Base-by-base conservation (phyloP, 2,329 filamentous ascomycete genomes). In the Colletotrichum kahawae region DNA sequence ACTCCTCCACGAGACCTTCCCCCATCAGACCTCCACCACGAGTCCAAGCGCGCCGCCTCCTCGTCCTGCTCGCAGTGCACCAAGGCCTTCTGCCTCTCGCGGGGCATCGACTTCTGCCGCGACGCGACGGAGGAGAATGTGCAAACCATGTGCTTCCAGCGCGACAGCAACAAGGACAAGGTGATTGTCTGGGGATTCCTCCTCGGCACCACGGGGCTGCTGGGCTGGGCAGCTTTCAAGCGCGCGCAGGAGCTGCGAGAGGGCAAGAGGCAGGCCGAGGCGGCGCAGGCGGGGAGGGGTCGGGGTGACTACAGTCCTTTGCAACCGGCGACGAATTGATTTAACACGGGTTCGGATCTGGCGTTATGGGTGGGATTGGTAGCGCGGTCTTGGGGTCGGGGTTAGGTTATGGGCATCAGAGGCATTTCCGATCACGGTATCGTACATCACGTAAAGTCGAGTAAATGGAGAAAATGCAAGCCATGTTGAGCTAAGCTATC, bases 131-230 rank as follows among this genome's bases (percentile, higher is more conserved):
- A 93, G 78, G 90, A 89, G 80, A 90, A 93, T 79, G 90, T 93
- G 24, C 84, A 90, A 56, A 92, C 92, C 33, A 86, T 88, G 80
- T 93, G 92, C 81, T 93, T 93, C 83, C 91, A 93, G 86, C 89
- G 92, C 77, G 92, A 93, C 82, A 92, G 90, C 81, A 88, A 89
- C 82, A 93, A 93, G 84, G 92, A 93, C 83, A 89, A 90, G 83
- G 87, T 93, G 78, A 92, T 93, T 43, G 92, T 93, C 5, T 91
- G 92, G 88, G 88, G 85, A 1, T 93, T 93, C 82, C 88, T 93
- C 64, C 81, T 91, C 12, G 90, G 88, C 68, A 92, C 90, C 1
- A 79, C 87, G 5, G 91, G 90, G 1, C 81, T 93, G 75, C 83
- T 93, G 65, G 90, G 88, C 31, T 93, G 91, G 91, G 90, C 91